These are phyloP conservation scores for Spiromastix sp. DNA, from an alignment of 2,329 filamentous ascomycete genomes.

Conservation along the genomic window DNA sequence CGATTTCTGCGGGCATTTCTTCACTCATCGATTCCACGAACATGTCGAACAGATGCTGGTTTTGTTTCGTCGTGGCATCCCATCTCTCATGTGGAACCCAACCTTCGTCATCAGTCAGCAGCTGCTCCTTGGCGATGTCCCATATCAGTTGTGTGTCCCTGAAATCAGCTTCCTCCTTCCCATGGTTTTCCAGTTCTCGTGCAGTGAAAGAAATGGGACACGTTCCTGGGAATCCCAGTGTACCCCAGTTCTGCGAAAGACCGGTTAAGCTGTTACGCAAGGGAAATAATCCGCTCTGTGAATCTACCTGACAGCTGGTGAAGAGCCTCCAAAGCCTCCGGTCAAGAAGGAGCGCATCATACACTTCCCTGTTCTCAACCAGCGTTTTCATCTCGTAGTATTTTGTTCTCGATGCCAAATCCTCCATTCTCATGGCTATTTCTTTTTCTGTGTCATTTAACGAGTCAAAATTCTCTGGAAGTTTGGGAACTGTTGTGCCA, in stretches of 20 bases:
- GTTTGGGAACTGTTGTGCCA: conserved; percentile 8
- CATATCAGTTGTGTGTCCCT: conserved; percentile 10
- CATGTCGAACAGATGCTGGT: conserved; percentile 13
- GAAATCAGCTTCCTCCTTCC: background rate
- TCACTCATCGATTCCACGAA: conserved; percentile 16
- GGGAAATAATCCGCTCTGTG: background rate
- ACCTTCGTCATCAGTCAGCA: conserved; percentile 16
- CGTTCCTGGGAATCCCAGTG: background rate
- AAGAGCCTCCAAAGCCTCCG: background rate
- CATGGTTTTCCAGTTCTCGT: background rate
- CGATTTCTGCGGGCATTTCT: conserved; percentile 11
- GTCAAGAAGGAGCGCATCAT: background rate
- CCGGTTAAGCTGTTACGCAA: background rate
- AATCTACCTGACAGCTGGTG: background rate
- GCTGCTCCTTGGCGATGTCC: conserved; percentile 14
- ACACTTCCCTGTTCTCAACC: no score
- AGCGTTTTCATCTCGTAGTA: no score
- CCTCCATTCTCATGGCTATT: conserved; percentile 5
- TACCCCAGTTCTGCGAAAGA: background rate
- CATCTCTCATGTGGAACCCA: conserved; percentile 14
- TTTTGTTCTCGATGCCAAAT: conserved; percentile 13
- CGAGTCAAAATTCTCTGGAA: conserved; percentile 13
- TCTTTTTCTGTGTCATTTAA: conserved; percentile 9
- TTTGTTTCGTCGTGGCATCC: conserved; percentile 12
- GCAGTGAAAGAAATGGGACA: background rate